Percentiles rank a stretch among this genome's conserved stretches.
These are phyloP conservation scores for Alternaria infectoria DNA, from an alignment of 2,329 filamentous ascomycete species.

Conservation along the genomic window DNA sequence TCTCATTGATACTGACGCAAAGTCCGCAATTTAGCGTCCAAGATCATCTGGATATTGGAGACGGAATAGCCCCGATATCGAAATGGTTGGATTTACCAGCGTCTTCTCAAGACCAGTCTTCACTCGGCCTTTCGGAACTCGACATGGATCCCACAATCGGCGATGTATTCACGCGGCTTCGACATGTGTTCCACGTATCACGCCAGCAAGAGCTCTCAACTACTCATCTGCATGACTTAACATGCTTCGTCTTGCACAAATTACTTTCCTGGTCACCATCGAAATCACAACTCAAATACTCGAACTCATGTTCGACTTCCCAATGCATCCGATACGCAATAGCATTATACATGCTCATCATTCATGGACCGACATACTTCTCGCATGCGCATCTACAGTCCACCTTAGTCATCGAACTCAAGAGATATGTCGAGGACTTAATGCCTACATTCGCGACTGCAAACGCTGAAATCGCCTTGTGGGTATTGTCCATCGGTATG, in stretches of 20 bases:
- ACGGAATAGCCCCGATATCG: slow-evolving; percentile 57
- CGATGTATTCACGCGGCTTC: slow-evolving; percentile 54
- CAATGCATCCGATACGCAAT: slow-evolving; percentile 54
- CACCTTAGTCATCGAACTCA: slow-evolving; percentile 15
- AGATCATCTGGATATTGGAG: slow-evolving; percentile 56
- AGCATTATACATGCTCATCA: slow-evolving; percentile 60
- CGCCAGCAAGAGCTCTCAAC: slow-evolving; percentile 39
- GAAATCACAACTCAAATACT: neutral
- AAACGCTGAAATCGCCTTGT: slow-evolving; percentile 1
- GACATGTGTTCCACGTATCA: slow-evolving; percentile 51
- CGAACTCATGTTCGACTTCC: slow-evolving; percentile 19
- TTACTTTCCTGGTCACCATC: slow-evolving; percentile 46
- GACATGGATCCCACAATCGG: slow-evolving; percentile 46
- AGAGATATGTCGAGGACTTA: slow-evolving; percentile 9
- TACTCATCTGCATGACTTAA: slow-evolving; percentile 61
- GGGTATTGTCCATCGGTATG: slow-evolving; percentile 1
- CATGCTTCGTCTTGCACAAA: slow-evolving; percentile 61
- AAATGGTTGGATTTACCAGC: slow-evolving; percentile 55
- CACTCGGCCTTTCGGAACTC: slow-evolving; percentile 20
- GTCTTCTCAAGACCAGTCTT: neutral
- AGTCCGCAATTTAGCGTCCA: slow-evolving; percentile 61
- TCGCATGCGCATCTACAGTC: slow-evolving; percentile 51
- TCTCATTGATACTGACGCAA: slow-evolving; percentile 63
- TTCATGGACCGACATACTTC: slow-evolving; percentile 64
- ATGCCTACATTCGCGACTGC: neutral